Conservation (phyloP, 2,329 filamentous ascomycete genomes). For the Botryosphaeria agaves region DNA sequence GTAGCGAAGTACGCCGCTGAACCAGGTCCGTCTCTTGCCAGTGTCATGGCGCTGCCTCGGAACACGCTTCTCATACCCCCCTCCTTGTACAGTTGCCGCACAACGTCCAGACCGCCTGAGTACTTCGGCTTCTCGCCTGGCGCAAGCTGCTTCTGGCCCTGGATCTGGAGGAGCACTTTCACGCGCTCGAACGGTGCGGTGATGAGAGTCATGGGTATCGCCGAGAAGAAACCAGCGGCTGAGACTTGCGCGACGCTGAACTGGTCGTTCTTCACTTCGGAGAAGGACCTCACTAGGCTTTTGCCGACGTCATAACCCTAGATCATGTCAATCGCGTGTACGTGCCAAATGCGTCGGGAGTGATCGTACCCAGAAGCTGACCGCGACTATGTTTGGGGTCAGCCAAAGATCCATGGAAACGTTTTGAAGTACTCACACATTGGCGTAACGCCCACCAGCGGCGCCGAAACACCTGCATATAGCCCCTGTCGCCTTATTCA, state of each 20-base stretch:
- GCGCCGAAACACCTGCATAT: constrained; percentile 94
- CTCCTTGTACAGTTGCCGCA: constrained; percentile 80
- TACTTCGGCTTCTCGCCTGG: constrained; percentile 91
- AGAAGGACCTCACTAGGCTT: constrained; percentile 55
- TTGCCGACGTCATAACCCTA: constrained; percentile 96
- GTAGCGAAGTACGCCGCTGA: constrained; percentile 92
- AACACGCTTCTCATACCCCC: constrained; percentile 86
- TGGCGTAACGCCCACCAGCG: constrained; percentile 85
- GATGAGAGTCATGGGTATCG: constrained; percentile 92
- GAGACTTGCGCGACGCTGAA: constrained; percentile 79
- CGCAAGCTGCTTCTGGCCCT: constrained; percentile 71
- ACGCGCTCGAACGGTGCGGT: constrained; percentile 98
- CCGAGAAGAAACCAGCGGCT: constrained; percentile 90
- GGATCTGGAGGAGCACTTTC: constrained; percentile 95
- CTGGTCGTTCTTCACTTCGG: constrained; percentile 47
- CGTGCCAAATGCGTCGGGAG: constrained; percentile 2
- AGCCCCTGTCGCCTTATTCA: constrained; percentile 39
- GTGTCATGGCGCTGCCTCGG: constrained; percentile 74
- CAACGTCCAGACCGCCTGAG: constrained; percentile 72
- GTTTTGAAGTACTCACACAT: constrained; percentile 60
- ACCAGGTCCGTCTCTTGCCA: constrained; percentile 85
- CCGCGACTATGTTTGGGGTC: constrained; percentile 33
- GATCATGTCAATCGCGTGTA: constrained; percentile 6
- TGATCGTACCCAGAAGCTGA: constrained; percentile 44
- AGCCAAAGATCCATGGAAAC: not conserved